Conservation (phyloP, 768 basidiomycete genomes). For the Trametes villosa region DNA sequence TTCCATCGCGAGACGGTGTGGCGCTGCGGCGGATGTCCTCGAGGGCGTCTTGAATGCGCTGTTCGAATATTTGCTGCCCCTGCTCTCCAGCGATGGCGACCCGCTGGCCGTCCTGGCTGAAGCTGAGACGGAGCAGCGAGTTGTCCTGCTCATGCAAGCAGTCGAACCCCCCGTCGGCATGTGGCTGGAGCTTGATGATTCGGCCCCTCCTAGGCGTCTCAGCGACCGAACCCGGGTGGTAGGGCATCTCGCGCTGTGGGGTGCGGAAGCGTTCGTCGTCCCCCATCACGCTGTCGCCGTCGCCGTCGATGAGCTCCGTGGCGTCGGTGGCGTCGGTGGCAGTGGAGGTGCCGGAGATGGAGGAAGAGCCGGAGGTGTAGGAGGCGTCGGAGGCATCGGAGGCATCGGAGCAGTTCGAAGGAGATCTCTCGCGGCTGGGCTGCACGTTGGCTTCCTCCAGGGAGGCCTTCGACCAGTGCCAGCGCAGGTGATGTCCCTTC, state of each 20-base stretch:
- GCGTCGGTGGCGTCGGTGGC: not conserved
- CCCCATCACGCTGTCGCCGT: slow-evolving; percentile 19
- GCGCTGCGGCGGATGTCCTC: not conserved
- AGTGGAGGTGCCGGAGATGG: not conserved
- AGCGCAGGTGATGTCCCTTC: slow-evolving; percentile 10
- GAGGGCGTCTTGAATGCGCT: not conserved
- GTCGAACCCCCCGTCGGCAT: slow-evolving; percentile 8
- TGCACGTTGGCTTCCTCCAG: not conserved
- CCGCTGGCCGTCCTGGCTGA: not conserved
- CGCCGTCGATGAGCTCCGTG: slow-evolving; percentile 3
- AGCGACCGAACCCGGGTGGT: slow-evolving; percentile 23
- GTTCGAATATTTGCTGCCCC: not conserved
- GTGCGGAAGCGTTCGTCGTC: slow-evolving; percentile 18
- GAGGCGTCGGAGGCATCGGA: not conserved
- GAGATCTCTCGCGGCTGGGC: not conserved
- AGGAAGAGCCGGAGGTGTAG: not conserved
- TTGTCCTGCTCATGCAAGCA: slow-evolving; percentile 12
- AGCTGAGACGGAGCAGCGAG: slow-evolving; percentile 4
- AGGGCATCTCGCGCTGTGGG: slow-evolving; percentile 7
- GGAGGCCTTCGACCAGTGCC: slow-evolving; percentile 11
- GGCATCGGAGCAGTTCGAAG: not conserved
- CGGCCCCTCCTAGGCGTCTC: slow-evolving; percentile 20
- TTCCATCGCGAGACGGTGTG: not conserved
- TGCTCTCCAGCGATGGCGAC: not conserved
- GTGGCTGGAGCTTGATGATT: not conserved